Evolutionary conservation across 2,329 filamentous ascomycete species (phyloP), one percentile per base, ranked within the genome.

Genomic region (Orbilia ellipsospora): DNA sequence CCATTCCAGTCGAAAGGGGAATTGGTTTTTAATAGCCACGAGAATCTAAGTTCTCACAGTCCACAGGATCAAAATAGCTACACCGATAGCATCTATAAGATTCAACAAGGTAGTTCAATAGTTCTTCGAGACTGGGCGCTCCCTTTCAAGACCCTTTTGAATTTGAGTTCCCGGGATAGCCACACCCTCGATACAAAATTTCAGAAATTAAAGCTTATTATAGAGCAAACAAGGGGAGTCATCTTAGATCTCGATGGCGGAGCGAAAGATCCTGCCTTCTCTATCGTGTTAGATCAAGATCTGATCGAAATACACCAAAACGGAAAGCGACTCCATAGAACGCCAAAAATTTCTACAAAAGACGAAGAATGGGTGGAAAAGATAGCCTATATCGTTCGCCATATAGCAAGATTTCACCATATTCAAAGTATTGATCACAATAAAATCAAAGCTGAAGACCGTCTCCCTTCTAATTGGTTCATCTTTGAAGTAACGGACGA

Each of bases 61-160:
- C 23, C 23, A 23, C 23, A 23, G 4, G 23, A 23, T 23, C 23
- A 4, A 23, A 23, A 23, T 23, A 23, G 4, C 4, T 23, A 23
- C 23, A 4, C 23, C 23, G 23, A 23, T 23, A 4, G 23, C 23
- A 23, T 23, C 23, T 23, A 23, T 23, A 23, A 23, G 23, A 23
- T 23, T 23, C 23, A 4, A 23, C 23, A 23, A 23, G 23, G 23
- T 6, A 18, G 54, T 18, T 13, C 31, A n/a, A 42, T 52, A 6
- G 4, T 67, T 4, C 40, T 67, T 7, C 42, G 31, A 51, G 16
- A 26, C n/a, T 67, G 63, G 63, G 36, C 54, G 10, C 54, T 67
- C 13, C 54, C 20, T 2, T 13, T 15, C n/a, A 50, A 60, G 18
- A 42, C 44, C 4, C 26, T n/a, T 8, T 28, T 60, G 8, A 45